phyloP scores from a whole-genome alignment of 768 basidiomycete genomes.

The Rickenella mellea region DNA sequence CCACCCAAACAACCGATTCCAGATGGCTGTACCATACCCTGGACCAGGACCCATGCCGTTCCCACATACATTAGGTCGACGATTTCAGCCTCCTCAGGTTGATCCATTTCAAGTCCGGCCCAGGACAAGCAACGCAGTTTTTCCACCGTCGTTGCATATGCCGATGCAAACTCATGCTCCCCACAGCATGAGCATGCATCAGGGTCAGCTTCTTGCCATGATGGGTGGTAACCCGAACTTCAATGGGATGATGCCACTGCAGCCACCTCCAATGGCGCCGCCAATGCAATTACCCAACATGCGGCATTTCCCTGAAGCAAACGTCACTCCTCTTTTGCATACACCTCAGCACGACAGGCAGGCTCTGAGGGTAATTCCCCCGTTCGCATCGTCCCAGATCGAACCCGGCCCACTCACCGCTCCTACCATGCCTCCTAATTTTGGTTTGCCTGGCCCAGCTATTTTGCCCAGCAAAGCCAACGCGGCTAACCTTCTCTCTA shows the following conservation, averaged over 20 bases:
- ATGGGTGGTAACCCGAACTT: constrained; percentile 28
- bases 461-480: constrained; percentile 17
- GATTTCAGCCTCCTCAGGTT: too few relatives aligned
- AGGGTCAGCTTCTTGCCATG: constrained; percentile 36
- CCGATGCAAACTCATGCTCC: too few relatives aligned
- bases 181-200: constrained; percentile 39
- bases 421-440: constrained; percentile 6
- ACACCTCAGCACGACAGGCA: too few relatives aligned
- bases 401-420: constrained; percentile 1
- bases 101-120: constrained; percentile 25
- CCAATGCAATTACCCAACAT: background rate
- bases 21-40: too few relatives aligned
- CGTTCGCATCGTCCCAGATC: background rate
- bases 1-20: too few relatives aligned
- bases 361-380: background rate
- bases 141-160: constrained; percentile 8
- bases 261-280: background rate
- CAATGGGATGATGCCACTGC: background rate
- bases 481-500: constrained; percentile 22
- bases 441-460: constrained; percentile 12
- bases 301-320: too few relatives aligned
- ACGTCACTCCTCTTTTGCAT: too few relatives aligned
- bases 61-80: too few relatives aligned
- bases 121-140: constrained; percentile 24
- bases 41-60: too few relatives aligned